phyloP scores from a whole-genome alignment of 192 early-diverging fungal species.

The Umbelopsis sp. region DNA sequence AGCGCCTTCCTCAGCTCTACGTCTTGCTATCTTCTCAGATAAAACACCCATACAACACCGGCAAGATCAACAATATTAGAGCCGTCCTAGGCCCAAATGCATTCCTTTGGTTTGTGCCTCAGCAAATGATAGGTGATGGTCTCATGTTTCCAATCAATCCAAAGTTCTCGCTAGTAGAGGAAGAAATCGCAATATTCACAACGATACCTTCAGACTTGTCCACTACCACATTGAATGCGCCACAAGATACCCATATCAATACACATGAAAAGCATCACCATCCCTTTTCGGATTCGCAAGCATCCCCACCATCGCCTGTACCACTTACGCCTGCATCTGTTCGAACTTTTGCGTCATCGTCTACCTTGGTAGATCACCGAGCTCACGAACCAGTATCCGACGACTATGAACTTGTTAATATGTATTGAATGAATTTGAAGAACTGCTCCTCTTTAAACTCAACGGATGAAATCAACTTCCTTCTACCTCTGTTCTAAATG shows the following conservation, averaged over 20 bases:
- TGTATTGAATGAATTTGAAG: neutral
- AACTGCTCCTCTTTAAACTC: neutral
- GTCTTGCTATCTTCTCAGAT: constrained; percentile 28
- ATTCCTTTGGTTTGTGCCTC: constrained; percentile 79
- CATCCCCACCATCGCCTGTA: neutral
- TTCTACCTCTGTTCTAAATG: no score
- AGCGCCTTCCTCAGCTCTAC: neutral
- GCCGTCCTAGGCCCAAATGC: constrained; percentile 67
- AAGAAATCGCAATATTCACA: neutral
- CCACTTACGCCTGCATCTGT: constrained; percentile 1
- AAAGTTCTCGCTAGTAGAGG: constrained; percentile 15
- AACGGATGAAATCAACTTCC: no score
- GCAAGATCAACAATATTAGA: constrained; percentile 70
- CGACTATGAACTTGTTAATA: neutral
- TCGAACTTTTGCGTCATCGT: constrained; percentile 15
- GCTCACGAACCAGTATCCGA: neutral
- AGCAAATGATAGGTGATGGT: constrained; percentile 65
- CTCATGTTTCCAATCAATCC: constrained; percentile 61
- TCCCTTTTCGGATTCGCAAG: neutral
- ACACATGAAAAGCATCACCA: neutral
- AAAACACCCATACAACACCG: constrained; percentile 85
- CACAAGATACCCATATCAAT: neutral
- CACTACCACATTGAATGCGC: neutral
- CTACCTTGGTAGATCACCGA: constrained; percentile 8
- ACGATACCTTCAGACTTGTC: neutral